These are phyloP conservation scores for Bifiguratus adelaidae DNA, from an alignment of 192 early-diverging fungal genomes.

Conservation along the genomic window DNA sequence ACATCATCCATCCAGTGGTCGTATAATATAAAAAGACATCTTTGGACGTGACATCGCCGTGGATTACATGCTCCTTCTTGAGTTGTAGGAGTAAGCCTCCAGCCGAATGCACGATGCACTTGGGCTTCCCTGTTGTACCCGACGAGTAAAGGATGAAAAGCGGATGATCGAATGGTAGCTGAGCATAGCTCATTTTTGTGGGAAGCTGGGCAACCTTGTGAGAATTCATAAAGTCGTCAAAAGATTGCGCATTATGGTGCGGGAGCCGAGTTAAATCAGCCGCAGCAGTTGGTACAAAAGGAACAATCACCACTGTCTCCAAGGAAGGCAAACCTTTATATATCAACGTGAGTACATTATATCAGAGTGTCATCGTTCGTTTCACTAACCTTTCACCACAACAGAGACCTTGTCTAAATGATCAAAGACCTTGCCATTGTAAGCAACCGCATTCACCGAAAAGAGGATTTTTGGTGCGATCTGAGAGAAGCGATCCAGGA, in stretches of 20 bases:
- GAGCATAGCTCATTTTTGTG: constrained; percentile 56
- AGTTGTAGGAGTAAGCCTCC: constrained; percentile 88
- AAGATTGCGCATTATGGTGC: constrained; percentile 20
- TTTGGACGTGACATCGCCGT: constrained; percentile 59
- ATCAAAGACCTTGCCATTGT: constrained; percentile 80
- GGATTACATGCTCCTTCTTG: constrained; percentile 88
- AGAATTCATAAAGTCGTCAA: constrained; percentile 38
- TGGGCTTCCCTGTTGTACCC: constrained; percentile 92
- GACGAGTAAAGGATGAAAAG: constrained; percentile 87
- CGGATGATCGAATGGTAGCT: constrained; percentile 86
- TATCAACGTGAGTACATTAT: neutral
- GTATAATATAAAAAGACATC: constrained; percentile 89
- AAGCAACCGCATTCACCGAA: constrained; percentile 83
- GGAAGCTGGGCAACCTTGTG: constrained; percentile 11
- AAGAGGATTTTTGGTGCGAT: constrained; percentile 87
- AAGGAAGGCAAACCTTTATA: constrained; percentile 44
- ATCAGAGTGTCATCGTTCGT: no score
- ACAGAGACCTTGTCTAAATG: constrained; percentile 65
- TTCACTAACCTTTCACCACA: constrained; percentile 44
- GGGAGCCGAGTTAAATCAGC: no score
- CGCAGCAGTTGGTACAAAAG: constrained; percentile 36
- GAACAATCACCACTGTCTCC: constrained; percentile 70
- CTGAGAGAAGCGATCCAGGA: constrained; percentile 88
- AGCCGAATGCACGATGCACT: constrained; percentile 92
- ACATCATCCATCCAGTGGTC: constrained; percentile 98